Conservation (phyloP, 2,329 filamentous ascomycete genomes). For the Pseudogymnoascus sp. region DNA sequence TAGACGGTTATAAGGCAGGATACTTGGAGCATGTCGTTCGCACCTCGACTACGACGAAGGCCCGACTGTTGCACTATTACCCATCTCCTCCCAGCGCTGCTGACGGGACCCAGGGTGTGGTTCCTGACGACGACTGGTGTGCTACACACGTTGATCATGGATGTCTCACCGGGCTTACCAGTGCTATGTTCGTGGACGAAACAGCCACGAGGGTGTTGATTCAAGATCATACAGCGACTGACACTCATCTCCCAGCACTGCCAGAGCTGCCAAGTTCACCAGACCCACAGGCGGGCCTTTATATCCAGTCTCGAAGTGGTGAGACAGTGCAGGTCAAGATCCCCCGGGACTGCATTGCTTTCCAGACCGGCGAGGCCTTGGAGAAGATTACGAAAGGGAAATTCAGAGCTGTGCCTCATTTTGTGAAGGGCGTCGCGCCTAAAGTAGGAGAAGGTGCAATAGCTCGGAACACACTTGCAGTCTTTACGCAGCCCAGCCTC, state of each 20-base stretch:
- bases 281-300: conserved; percentile 79
- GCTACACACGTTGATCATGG: conserved; percentile 86
- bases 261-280: conserved; percentile 68
- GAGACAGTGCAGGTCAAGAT: conserved; percentile 86
- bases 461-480: conserved; percentile 81
- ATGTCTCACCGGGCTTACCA: conserved; percentile 87
- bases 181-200: conserved; percentile 94
- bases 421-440: conserved; percentile 68
- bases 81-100: conserved; percentile 43
- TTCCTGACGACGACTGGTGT: conserved; percentile 82
- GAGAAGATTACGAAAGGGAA: conserved; percentile 84
- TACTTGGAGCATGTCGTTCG: conserved; percentile 84
- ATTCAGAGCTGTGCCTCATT: conserved; percentile 94
- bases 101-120: conserved; percentile 28
- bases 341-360: conserved; percentile 82
- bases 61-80: conserved; percentile 87
- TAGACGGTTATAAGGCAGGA: conserved; percentile 64
- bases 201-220: conserved; percentile 26
- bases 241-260: conserved; percentile 40
- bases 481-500: conserved; percentile 95
- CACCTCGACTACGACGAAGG: conserved; percentile 82
- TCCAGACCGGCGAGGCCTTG: conserved; percentile 89
- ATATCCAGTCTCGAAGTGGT: conserved; percentile 80
- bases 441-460: conserved; percentile 45
- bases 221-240: conserved; percentile 27